Evolutionary conservation across 768 basidiomycete species (phyloP).

Genomic region (Gymnopilus dilepis): DNA sequence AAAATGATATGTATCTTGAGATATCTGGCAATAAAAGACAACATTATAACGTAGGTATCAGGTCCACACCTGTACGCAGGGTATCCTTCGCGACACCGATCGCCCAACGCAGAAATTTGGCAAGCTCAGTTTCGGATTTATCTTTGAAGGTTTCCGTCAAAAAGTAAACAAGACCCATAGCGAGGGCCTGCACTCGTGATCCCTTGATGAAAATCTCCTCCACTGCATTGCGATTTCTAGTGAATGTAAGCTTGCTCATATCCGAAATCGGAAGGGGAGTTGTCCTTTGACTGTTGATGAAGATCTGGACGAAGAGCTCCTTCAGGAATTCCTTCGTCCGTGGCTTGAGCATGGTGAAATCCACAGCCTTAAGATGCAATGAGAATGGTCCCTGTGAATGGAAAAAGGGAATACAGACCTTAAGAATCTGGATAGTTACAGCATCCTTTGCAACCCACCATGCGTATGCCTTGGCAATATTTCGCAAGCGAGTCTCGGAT

Average conservation of each 20-base stretch:
- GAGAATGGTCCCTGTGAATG: too few species aligned
- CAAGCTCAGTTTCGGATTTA: constrained; percentile 37
- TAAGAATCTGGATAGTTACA: constrained; percentile 75
- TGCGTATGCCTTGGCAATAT: constrained; percentile 84
- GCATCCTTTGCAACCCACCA: constrained; percentile 94
- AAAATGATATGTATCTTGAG: constrained; percentile 16
- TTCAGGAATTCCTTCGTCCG: constrained; percentile 69
- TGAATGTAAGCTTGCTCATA: constrained; percentile 40
- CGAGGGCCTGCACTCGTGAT: constrained; percentile 64
- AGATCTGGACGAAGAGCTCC: constrained; percentile 69
- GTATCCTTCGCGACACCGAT: constrained; percentile 71
- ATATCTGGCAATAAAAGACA: neutral
- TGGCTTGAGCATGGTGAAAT: constrained; percentile 77
- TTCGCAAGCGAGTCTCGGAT: constrained; percentile 61
- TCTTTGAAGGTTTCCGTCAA: constrained; percentile 49
- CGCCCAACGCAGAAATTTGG: constrained; percentile 68
- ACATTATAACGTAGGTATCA: constrained; percentile 42
- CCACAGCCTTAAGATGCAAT: constrained; percentile 93
- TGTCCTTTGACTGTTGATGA: constrained; percentile 75
- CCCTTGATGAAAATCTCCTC: constrained; percentile 85
- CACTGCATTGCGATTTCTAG: constrained; percentile 61
- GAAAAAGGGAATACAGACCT: too few species aligned
- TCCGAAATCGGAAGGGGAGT: constrained; percentile 62
- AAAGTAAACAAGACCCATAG: constrained; percentile 80
- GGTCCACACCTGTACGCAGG: constrained; percentile 65